phyloP scores from a whole-genome alignment of 1,284 basidiomycete genomes.

The Ceratobasidium sp. region DNA sequence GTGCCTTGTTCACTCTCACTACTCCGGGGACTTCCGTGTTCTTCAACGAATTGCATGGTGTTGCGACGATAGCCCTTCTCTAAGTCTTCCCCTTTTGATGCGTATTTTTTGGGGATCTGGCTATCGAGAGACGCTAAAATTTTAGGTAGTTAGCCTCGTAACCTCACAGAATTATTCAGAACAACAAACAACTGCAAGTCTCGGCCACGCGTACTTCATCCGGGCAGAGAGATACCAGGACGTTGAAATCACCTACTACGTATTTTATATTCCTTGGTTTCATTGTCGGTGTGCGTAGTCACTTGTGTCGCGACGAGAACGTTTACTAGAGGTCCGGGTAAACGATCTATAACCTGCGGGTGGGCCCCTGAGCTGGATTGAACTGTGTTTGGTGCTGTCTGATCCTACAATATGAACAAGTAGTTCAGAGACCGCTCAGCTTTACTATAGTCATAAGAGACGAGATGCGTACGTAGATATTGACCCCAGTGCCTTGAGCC shows the following conservation, averaged over 20 bases:
- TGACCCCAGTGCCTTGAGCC: constrained; percentile 6
- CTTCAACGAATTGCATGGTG: no score
- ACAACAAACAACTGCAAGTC: no score
- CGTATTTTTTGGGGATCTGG: no score
- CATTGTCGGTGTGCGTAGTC: constrained; percentile 7
- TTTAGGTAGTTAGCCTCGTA: no score
- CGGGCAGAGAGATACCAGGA: not conserved
- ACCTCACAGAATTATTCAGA: no score
- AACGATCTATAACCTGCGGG: not conserved
- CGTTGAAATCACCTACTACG: not conserved
- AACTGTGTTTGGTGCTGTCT: not conserved
- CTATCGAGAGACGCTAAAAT: no score
- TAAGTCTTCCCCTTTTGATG: no score
- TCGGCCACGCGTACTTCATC: no score
- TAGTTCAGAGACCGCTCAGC: not conserved
- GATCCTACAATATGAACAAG: constrained; percentile 1
- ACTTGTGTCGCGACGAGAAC: constrained; percentile 14
- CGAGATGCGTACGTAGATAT: not conserved
- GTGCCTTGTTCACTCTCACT: no score
- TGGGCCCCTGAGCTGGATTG: not conserved
- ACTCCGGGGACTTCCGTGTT: no score
- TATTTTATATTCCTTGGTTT: not conserved
- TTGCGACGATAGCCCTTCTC: no score
- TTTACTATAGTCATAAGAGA: no score
- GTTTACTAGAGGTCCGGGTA: not conserved